Percentiles rank a stretch among this genome's conserved stretches.
Evolutionary conservation across 495 filamentous ascomycete genomes (phyloP).

Genomic region (Pyrenopolyporus hunteri): DNA sequence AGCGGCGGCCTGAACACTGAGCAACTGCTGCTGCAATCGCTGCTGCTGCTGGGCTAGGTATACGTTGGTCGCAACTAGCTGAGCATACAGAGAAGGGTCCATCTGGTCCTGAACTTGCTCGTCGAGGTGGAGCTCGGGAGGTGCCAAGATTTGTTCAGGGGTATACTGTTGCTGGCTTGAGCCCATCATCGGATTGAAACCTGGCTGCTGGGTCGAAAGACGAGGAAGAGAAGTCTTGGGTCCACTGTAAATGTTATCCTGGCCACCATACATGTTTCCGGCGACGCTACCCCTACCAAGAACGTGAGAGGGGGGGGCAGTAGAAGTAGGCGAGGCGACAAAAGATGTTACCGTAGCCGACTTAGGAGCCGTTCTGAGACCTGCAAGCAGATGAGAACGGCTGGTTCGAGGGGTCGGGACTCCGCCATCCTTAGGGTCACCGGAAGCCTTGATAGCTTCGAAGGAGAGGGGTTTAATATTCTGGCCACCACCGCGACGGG

Average conservation of each 20-base stretch:
- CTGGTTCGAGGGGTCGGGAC: slow-evolving; percentile 87
- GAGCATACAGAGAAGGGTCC: slow-evolving; percentile 81
- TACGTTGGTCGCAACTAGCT: slow-evolving; percentile 82
- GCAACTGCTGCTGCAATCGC: slow-evolving; percentile 69
- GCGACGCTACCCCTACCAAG: slow-evolving; percentile 55
- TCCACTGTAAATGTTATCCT: slow-evolving; percentile 50
- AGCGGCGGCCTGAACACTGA: slow-evolving; percentile 62
- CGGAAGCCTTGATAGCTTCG: slow-evolving; percentile 61
- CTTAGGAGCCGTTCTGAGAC: slow-evolving; percentile 90
- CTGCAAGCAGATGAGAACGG: slow-evolving; percentile 91
- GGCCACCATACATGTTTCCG: slow-evolving; percentile 54
- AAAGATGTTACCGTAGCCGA: slow-evolving; percentile 70
- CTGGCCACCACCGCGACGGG: slow-evolving; percentile 71
- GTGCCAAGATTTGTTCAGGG: slow-evolving; percentile 83
- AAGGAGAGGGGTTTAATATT: slow-evolving; percentile 87
- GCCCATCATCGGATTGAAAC: slow-evolving; percentile 39
- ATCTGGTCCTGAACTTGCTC: slow-evolving; percentile 70
- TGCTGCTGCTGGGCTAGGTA: slow-evolving; percentile 90
- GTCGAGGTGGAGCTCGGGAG: slow-evolving; percentile 74
- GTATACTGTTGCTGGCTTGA: slow-evolving; percentile 55
- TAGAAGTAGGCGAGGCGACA: slow-evolving; percentile 63
- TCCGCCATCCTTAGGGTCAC: slow-evolving; percentile 56
- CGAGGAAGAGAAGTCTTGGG: slow-evolving; percentile 61
- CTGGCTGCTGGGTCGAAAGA: slow-evolving; percentile 46
- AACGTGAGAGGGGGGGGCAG: slow-evolving; percentile 44